Evolutionary conservation across 345 rosid genomes (phyloP), one percentile per base, ranked within the genome.

Genomic region (Gossypium thurberi): DNA sequence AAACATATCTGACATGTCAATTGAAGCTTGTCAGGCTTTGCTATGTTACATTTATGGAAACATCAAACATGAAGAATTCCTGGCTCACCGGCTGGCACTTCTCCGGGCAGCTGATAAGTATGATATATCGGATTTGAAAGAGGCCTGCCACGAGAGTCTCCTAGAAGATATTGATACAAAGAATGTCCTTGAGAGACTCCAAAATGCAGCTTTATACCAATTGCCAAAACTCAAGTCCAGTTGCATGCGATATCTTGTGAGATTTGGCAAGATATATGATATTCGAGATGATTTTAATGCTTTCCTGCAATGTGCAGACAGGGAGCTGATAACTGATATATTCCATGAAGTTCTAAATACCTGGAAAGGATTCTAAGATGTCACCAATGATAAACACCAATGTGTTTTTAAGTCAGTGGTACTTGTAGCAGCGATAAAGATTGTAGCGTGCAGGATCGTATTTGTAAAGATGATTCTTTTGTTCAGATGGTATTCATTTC

Each of bases 141-240:
- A 94, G 65, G 96, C 89, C 0, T 94, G 98, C 75, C 97, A 94
- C 50, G 82, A 83, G 64, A 92, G 97, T 70, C 98, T 92, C 40
- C 23, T 92, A 33, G 97, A 94, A 20, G 98, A 94, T 71, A 92
- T 94, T 55, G 91, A 94, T 65, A 64, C 88, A 2, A 86, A 87
- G 70, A 94, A 94, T 70, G 97, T 94, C 1, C 90, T 94, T 0
- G 98, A 88, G 81, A 86, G 98, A 84, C 93, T 94, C n/a, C 98
- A 90, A 47, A 88, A 74, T 53, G 97, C 98, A 13, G 78, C 83
- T 43, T 80, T 92, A 3, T 94, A 86, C 63, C 87, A 81, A 51
- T 75, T 94, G 78, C 86, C 85, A 17, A 87, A 90, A 66, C 85
- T 94, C 78, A 94, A 91, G 87, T 71, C 75, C 62, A 78, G 91